Base-by-base conservation (phyloP, 192 early-diverging fungal species). In the Endogone sp. region DNA sequence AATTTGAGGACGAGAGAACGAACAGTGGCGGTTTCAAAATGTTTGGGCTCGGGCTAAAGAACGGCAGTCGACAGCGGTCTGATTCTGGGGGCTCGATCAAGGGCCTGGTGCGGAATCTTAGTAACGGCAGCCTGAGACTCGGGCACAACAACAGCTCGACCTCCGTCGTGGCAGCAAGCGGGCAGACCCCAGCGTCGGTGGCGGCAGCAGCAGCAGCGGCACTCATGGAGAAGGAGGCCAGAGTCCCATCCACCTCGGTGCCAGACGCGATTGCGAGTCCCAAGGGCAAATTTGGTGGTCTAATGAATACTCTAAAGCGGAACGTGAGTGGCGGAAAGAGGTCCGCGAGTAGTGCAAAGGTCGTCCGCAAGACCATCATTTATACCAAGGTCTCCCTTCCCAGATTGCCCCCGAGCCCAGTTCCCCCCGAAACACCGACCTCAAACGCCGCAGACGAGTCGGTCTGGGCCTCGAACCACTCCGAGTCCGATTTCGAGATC, bases 361-460 rank as follows among this genome's bases (percentile, higher is more conserved):
- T 76, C 10, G 67, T 76, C 23, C 75, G 75, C 20, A 65, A 70
- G 3, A 76, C 67, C 2, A 76, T 76, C 30, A 76, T 76, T 31
- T 76, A 76, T 62, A 70, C 71, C 16, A 62, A 67, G 13, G 64
- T 70, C 11, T 64, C 70, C 29, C 65, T 60, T 16, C 22, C 30
- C 21, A 59, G 62, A 10, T 27, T 63, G 28, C 62, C 55, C 65
- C 56, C 22, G 24, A 10, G 22, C 8, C n/a, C n/a, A n/a, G n/a
- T n/a, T n/a, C n/a, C n/a, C n/a, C n/a, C n/a, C n/a, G n/a, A n/a
- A n/a, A 9, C n/a, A 55, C 3, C 27, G 11, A 11, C n/a, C 21
- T 26, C 30, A 25, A 59, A 37, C 8, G n/a, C 27, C 30, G 25
- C 29, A 29, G 23, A 67, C 20, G 57, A 59, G 61, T 60, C 57